Conservation (phyloP, 805 yeast species). For the Pichia californica region DNA sequence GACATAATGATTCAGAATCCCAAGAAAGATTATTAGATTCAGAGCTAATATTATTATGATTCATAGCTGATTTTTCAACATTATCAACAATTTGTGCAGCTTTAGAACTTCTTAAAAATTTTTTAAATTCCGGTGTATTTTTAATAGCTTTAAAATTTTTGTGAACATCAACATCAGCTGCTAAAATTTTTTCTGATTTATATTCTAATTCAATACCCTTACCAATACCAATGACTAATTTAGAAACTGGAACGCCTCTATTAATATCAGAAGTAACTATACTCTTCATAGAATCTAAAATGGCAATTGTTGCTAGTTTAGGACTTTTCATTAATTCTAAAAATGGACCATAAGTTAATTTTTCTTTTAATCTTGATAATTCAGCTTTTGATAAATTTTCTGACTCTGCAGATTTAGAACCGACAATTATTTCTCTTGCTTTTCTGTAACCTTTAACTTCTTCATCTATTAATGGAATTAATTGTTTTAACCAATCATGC, state of each 20-base stretch:
- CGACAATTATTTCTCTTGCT: conserved; percentile 27
- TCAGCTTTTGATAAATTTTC: conserved; percentile 19
- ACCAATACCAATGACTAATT: conserved; percentile 77
- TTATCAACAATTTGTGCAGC: conserved; percentile 24
- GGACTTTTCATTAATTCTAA: conserved; percentile 67
- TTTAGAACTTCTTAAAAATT: conserved; percentile 30
- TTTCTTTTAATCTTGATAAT: conserved; percentile 20
- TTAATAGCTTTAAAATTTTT: conserved; percentile 46
- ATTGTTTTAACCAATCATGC: conserved; percentile 76
- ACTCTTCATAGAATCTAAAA: conserved; percentile 70
- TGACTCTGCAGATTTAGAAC: conserved; percentile 6
- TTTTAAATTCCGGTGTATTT: conserved; percentile 37
- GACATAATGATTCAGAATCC: conserved; percentile 40
- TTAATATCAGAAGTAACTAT: conserved; percentile 68
- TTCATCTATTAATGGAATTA: conserved; percentile 62
- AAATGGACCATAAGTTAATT: conserved; percentile 70
- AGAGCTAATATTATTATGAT: conserved; percentile 10
- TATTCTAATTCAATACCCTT: conserved; percentile 81
- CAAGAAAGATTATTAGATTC: conserved; percentile 17
- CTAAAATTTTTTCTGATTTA: conserved; percentile 58
- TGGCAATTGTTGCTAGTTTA: conserved; percentile 76
- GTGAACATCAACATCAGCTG: conserved; percentile 48
- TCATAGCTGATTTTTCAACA: conserved; percentile 19
- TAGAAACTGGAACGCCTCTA: conserved; percentile 79
- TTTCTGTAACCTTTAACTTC: conserved; percentile 55